Evolutionary conservation across 108 stramenopile genomes (phyloP).

Genomic region (Cyclotella choctawhatcheeana): DNA sequence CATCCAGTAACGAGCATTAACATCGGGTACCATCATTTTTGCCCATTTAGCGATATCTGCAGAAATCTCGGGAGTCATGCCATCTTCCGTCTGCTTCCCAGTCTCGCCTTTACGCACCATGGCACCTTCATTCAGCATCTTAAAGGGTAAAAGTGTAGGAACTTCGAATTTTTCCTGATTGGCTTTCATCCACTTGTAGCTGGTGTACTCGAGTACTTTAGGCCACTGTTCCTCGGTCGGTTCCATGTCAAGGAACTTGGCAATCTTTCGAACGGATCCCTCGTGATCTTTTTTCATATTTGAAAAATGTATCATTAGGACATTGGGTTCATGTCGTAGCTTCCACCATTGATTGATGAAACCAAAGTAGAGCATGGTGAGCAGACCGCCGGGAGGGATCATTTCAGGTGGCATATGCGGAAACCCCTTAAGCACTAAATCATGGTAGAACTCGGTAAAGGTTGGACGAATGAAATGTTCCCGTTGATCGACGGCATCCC

Average conservation of each 20-base stretch:
- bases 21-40: slow-evolving; percentile 9
- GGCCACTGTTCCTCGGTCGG: slow-evolving; percentile 26
- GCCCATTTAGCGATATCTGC: slow-evolving; percentile 5
- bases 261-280: slow-evolving; percentile 14
- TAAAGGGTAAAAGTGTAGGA: background rate
- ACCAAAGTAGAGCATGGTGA: slow-evolving; percentile 3
- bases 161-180: slow-evolving; percentile 15
- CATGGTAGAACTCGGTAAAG: slow-evolving; percentile 10
- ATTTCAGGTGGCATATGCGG: too few relatives aligned
- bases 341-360: slow-evolving; percentile 22
- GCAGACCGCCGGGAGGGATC: background rate
- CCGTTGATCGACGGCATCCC: background rate
- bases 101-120: slow-evolving; percentile 18
- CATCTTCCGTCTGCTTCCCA: slow-evolving; percentile 10
- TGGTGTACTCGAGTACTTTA: slow-evolving; percentile 13
- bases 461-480: slow-evolving; percentile 4
- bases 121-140: background rate
- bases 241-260: slow-evolving; percentile 18
- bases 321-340: slow-evolving; percentile 24
- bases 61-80: slow-evolving; percentile 20
- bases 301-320: slow-evolving; percentile 18
- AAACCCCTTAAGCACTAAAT: too few relatives aligned
- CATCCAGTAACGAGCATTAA: slow-evolving; percentile 11
- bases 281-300: slow-evolving; percentile 34
- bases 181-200: slow-evolving; percentile 27